phyloP scores from a whole-genome alignment of 192 early-diverging fungal species.

The Lunasporangiospora selenospora region DNA sequence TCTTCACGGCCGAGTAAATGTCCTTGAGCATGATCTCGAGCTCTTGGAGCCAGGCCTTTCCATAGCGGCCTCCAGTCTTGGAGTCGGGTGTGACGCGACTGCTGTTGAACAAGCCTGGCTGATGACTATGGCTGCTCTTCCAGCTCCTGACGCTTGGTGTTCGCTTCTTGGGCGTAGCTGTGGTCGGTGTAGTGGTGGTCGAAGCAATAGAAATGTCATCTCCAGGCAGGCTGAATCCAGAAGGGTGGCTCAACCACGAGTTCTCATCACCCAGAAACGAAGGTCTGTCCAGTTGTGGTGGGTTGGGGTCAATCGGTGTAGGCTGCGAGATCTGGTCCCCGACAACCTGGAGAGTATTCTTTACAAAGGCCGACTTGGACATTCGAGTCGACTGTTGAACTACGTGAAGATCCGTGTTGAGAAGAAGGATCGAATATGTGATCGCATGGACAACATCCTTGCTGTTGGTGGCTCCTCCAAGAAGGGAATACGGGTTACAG shows the following conservation, averaged over 20 bases:
- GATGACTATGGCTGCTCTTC: slow-evolving; percentile 9
- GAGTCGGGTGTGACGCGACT: not conserved
- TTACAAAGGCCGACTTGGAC: slow-evolving; percentile 68
- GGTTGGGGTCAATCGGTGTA: too few relatives aligned
- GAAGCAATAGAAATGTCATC: too few relatives aligned
- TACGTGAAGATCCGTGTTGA: slow-evolving; percentile 91
- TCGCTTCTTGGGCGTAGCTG: too few relatives aligned
- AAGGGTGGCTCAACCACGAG: too few relatives aligned
- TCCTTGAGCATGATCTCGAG: slow-evolving; percentile 57
- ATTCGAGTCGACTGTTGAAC: slow-evolving; percentile 70
- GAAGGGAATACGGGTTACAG: slow-evolving; percentile 72
- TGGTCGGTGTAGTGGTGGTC: too few relatives aligned
- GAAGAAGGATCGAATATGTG: slow-evolving; percentile 79
- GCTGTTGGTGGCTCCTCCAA: too few relatives aligned
- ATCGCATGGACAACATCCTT: slow-evolving; percentile 84
- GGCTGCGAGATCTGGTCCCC: slow-evolving; percentile 33
- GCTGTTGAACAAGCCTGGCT: not conserved
- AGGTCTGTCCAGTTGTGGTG: not conserved
- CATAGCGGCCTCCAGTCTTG: not conserved
- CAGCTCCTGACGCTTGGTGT: slow-evolving; percentile 23
- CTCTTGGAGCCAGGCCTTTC: slow-evolving; percentile 59
- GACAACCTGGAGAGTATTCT: slow-evolving; percentile 62
- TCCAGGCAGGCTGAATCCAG: too few relatives aligned
- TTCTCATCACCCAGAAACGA: too few relatives aligned
- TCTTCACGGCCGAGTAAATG: slow-evolving; percentile 59